Percentiles rank a stretch among this genome's conserved stretches.
These are phyloP conservation scores for Leptomonas seymouri DNA, from an alignment of 208 protist genomes.

Conservation along the genomic window DNA sequence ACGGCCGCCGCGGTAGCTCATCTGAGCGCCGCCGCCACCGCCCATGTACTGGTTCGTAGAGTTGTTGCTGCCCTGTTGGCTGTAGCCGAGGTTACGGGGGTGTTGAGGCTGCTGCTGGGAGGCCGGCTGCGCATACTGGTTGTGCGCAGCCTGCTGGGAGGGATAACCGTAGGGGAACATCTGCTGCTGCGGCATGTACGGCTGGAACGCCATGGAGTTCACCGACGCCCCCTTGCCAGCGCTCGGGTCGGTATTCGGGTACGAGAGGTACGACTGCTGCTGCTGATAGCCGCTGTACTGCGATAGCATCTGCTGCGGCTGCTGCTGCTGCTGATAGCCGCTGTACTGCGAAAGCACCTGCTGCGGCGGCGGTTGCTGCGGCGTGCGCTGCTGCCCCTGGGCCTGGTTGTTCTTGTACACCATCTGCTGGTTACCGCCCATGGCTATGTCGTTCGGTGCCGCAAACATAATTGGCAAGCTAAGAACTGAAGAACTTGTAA, in stretches of 20 bases:
- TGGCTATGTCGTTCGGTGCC: constrained; percentile 35
- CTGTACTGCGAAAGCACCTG: constrained; percentile 23
- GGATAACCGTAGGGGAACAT: constrained; percentile 40
- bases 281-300: constrained; percentile 25
- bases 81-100: constrained; percentile 21
- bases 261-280: constrained; percentile 28
- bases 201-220: constrained; percentile 22
- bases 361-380: constrained; percentile 9
- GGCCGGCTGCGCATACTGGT: constrained; percentile 20
- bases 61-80: constrained; percentile 35
- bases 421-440: constrained; percentile 39
- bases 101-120: constrained; percentile 15
- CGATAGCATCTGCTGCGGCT: constrained; percentile 21
- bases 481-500: background rate
- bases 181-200: constrained; percentile 32
- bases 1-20: constrained; percentile 20
- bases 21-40: background rate
- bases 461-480: constrained; percentile 30
- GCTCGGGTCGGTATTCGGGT: constrained; percentile 21
- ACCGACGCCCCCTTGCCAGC: constrained; percentile 13
- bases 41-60: constrained; percentile 27
- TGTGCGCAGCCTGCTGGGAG: constrained; percentile 10
- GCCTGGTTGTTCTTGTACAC: constrained; percentile 36
- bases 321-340: constrained; percentile 6
- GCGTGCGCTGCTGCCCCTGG: constrained; percentile 9